Percentiles rank a stretch among this genome's conserved stretches.
phyloP scores from a whole-genome alignment of 2,329 filamentous ascomycete species.

The Anthostomella pinea region DNA sequence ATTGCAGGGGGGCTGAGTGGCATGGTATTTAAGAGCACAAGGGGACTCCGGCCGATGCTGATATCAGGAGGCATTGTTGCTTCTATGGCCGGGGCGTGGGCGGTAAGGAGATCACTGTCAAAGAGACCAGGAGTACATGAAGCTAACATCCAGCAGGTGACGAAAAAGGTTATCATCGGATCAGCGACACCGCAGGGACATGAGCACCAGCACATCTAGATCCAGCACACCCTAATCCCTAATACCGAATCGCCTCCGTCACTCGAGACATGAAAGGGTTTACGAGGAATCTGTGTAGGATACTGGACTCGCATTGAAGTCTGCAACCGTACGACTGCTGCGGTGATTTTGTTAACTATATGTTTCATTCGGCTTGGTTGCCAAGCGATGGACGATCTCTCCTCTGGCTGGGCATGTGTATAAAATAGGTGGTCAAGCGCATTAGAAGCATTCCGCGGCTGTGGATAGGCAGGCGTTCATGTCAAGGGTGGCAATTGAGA shows the following conservation, averaged over 20 bases:
- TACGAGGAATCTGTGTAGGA: conserved; percentile 28
- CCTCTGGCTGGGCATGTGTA: conserved; percentile 47
- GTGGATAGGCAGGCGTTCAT: conserved; percentile 34
- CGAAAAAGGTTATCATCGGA: conserved; percentile 24
- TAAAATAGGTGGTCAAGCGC: conserved; percentile 49
- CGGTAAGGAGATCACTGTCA: conserved; percentile 53
- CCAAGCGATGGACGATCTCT: conserved; percentile 51
- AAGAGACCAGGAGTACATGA: conserved; percentile 32
- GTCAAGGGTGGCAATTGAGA: conserved; percentile 28
- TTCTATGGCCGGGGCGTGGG: conserved; percentile 81
- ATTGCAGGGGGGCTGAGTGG: conserved; percentile 82
- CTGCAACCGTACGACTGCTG: conserved; percentile 19
- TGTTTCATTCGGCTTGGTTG: conserved; percentile 24
- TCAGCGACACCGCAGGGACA: conserved; percentile 12
- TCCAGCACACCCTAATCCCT: conserved; percentile 5
- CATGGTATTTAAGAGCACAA: conserved; percentile 94
- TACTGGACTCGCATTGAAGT: conserved; percentile 22
- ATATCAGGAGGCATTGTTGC: conserved; percentile 91
- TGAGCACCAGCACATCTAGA: conserved; percentile 22
- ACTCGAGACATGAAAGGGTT: conserved; percentile 10
- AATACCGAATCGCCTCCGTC: conserved; percentile 1
- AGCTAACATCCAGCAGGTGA: conserved; percentile 28
- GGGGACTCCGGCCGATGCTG: conserved; percentile 86
- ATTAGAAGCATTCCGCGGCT: conserved; percentile 40
- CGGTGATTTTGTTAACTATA: conserved; percentile 18